Conservation (phyloP, 2,329 filamentous ascomycete genomes). For the Phialophora chinensis region DNA sequence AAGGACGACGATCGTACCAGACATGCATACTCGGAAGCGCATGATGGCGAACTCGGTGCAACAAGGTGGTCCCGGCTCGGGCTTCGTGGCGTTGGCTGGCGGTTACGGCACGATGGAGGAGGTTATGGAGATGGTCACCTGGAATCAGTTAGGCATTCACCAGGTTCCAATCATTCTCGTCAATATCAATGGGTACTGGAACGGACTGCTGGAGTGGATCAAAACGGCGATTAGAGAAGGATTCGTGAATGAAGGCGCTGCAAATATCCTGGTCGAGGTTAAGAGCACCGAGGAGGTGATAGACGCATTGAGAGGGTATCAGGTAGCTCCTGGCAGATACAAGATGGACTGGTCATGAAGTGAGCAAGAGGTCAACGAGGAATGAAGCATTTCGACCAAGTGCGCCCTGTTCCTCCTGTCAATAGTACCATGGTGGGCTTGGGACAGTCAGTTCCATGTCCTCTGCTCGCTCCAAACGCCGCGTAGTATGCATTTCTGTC, state of each 20-base stretch:
- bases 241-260: constrained; percentile 75
- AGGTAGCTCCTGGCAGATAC: constrained; percentile 74
- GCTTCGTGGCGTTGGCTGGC: constrained; percentile 86
- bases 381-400: constrained; percentile 8
- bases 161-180: constrained; percentile 76
- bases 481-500: constrained; percentile 24
- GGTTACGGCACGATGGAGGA: constrained; percentile 97
- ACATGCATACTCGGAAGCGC: constrained; percentile 96
- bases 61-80: constrained; percentile 77
- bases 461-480: constrained; percentile 35
- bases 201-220: constrained; percentile 84
- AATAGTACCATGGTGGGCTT: not conserved
- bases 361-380: constrained; percentile 45
- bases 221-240: constrained; percentile 74
- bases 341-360: constrained; percentile 81
- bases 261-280: constrained; percentile 78
- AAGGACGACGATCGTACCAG: constrained; percentile 81
- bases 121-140: constrained; percentile 88
- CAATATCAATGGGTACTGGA: constrained; percentile 91
- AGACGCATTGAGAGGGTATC: constrained; percentile 72
- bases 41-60: constrained; percentile 91
- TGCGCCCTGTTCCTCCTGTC: not conserved
- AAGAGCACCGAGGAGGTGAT: constrained; percentile 74
- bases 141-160: constrained; percentile 97
- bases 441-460: not conserved